Base-by-base conservation (phyloP, 2,329 filamentous ascomycete genomes). In the Ophiostoma triangulosporum region DNA sequence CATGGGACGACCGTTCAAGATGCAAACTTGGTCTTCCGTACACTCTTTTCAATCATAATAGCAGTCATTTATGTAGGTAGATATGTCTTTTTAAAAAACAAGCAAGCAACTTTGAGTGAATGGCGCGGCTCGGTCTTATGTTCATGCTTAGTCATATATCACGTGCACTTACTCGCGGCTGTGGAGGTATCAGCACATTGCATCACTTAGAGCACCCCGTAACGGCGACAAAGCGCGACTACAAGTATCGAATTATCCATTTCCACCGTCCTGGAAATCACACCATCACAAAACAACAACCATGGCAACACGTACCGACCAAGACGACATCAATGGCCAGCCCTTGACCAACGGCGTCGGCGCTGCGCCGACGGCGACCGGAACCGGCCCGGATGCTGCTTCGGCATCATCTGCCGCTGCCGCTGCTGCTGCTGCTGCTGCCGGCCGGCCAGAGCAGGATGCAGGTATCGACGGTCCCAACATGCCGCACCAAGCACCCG, bases 281-380 rank as follows among this genome's bases (percentile, higher is more conserved):
- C 12, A 43, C 20, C 22, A 43, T 14, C 15, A 20, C 26, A 20
- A 7, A 26, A 2, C 22, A 45, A 8, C 11, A 24, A 45, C 4
- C 45, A 26, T 27, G 31, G 27, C 36, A 54, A 46, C 32, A 29
- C 56, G 15, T 24, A 12, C 46, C 15, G 27, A 32, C 6, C 52
- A 45, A 8, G 56, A 54, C 15, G 32, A 27, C 26, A 50, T 17
- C 26, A 29, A 29, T 15, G 26, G 43, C 15, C 43, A 46, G 43
- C 26, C 56, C 24, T 11, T 29, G 35, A 38, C 48, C 27, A 60
- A 59, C 38, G 57, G 58, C 31, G 32, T 33, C 11, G 33, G 45
- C n/a, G 22, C 38, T 15, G 40, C 49, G 3, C 24, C 33, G 36
- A 27, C 48, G n/a, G 12, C 33, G 17, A 1, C 31, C 17, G 50